phyloP scores from a whole-genome alignment of 2,329 filamentous ascomycete species.

The Hymenoscyphus infarciens region DNA sequence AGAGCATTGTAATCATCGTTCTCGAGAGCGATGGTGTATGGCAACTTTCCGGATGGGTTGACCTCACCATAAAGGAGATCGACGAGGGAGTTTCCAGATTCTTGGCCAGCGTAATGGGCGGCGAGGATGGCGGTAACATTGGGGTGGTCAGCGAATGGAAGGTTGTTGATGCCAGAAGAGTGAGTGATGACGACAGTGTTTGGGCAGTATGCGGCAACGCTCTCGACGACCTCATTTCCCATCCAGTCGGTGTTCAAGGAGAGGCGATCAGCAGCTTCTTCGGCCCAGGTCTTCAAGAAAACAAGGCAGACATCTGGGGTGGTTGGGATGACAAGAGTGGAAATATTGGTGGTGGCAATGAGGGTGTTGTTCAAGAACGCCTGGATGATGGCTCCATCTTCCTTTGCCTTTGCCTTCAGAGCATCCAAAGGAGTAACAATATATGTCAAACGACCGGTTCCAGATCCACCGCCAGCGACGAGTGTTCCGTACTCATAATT shows the following conservation, averaged over 20 bases:
- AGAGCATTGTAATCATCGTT: slow-evolving; percentile 52
- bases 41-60: slow-evolving; percentile 73
- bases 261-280: slow-evolving; percentile 64
- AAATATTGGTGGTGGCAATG: slow-evolving; percentile 38
- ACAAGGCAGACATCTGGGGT: slow-evolving; percentile 61
- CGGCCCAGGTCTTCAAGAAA: slow-evolving; percentile 63
- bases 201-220: slow-evolving; percentile 48
- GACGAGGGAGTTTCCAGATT: slow-evolving; percentile 74
- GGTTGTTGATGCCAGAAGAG: slow-evolving; percentile 60
- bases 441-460: slow-evolving; percentile 45
- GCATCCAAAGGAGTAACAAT: slow-evolving; percentile 54
- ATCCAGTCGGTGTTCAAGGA: slow-evolving; percentile 28
- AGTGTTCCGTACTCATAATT: slow-evolving; percentile 46
- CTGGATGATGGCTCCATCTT: slow-evolving; percentile 53
- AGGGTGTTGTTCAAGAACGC: slow-evolving; percentile 47
- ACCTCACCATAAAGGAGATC: slow-evolving; percentile 75
- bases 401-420: slow-evolving; percentile 45
- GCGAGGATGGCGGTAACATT: slow-evolving; percentile 74
- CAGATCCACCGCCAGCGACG: slow-evolving; percentile 46
- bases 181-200: slow-evolving; percentile 63
- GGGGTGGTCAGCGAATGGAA: slow-evolving; percentile 71
- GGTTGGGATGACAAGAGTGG: slow-evolving; percentile 39
- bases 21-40: slow-evolving; percentile 57
- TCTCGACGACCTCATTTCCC: slow-evolving; percentile 27
- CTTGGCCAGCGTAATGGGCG: slow-evolving; percentile 78